Evolutionary conservation across 306 rosid species (phyloP), one percentile per base, ranked within the genome.

Genomic region (Dryas drummondii): DNA sequence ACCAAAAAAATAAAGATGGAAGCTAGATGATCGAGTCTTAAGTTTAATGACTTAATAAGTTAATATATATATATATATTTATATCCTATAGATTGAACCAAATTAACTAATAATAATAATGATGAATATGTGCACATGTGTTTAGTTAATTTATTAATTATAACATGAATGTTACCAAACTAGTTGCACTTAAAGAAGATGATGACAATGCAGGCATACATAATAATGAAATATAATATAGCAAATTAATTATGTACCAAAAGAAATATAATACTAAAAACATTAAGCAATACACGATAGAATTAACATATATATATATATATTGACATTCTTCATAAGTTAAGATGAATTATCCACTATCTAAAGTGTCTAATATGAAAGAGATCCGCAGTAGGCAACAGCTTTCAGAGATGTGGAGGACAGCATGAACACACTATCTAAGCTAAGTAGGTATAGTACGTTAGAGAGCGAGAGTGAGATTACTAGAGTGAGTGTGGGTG

Each of bases 401-500:
- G 65, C 22, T 55, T 17, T 46, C 13, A 6, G 37, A 17, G 60
- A 78, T 61, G 85, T 89, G 94, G 94, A 84, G 56, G 87, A 85
- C 94, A 89, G 91, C 94, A 70, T 66, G 79, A 82, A 66, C 86
- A 85, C 91, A 85, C 94, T 56, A 78, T 62, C 51, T 40, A 42
- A 42, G 37, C 14, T n/a, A 37, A 15, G 63, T 62, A 5, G 41
- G 42, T 50, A 52, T 62, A 40, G 0, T 22, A 22, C 22, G 22
- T 7, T 42, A 62, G 48, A 11, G 17, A 62, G 12, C 40, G 7
- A 40, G 40, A 13, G 9, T 2, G 22, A 70, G 42, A 17, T 0
- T 53, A 19, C 5, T 5, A 3, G 15, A 70, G 7, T 41, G 40
- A 12, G 9, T 41, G 66, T 22, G 41, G 63, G 41, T 58, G 63